phyloP scores from a whole-genome alignment of 1,139 yeast species.

The Nakaseomyces delphensis region DNA sequence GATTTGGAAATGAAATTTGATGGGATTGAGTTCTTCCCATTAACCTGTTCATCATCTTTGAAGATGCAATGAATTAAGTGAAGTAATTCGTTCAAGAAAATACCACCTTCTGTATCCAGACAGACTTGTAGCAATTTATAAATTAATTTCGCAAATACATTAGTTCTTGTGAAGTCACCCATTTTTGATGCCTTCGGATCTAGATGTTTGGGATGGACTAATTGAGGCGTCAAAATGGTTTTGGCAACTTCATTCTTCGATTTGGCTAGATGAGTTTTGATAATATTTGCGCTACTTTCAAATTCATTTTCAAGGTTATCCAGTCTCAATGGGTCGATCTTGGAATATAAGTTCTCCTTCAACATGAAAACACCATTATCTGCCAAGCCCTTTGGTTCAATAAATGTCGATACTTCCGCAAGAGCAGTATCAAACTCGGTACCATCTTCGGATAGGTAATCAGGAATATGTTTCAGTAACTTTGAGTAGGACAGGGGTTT shows the following conservation, averaged over 20 bases:
- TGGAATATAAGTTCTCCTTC: constrained; percentile 39
- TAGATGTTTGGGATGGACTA: constrained; percentile 29
- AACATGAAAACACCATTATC: constrained; percentile 50
- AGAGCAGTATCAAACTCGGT: constrained; percentile 35
- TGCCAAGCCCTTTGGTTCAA: constrained; percentile 45
- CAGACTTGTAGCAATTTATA: constrained; percentile 49
- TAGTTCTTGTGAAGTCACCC: constrained; percentile 46
- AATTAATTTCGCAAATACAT: constrained; percentile 46
- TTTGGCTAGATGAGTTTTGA: constrained; percentile 32
- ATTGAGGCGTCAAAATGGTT: constrained; percentile 39
- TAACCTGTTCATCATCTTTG: constrained; percentile 42
- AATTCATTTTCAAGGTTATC: constrained; percentile 32
- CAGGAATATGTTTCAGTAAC: constrained; percentile 36
- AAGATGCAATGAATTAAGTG: constrained; percentile 61
- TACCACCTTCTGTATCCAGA: constrained; percentile 42
- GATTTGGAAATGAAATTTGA: constrained; percentile 46
- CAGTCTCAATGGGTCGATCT: constrained; percentile 34
- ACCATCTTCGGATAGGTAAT: constrained; percentile 33
- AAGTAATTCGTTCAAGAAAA: constrained; percentile 49
- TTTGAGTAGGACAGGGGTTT: constrained; percentile 50
- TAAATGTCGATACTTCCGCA: constrained; percentile 41
- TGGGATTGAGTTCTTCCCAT: constrained; percentile 37
- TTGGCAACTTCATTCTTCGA: constrained; percentile 36
- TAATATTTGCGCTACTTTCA: constrained; percentile 37
- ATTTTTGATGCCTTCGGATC: constrained; percentile 32